Base-by-base conservation (phyloP, 257 asterid species). In the Solanum paucissectum region DNA sequence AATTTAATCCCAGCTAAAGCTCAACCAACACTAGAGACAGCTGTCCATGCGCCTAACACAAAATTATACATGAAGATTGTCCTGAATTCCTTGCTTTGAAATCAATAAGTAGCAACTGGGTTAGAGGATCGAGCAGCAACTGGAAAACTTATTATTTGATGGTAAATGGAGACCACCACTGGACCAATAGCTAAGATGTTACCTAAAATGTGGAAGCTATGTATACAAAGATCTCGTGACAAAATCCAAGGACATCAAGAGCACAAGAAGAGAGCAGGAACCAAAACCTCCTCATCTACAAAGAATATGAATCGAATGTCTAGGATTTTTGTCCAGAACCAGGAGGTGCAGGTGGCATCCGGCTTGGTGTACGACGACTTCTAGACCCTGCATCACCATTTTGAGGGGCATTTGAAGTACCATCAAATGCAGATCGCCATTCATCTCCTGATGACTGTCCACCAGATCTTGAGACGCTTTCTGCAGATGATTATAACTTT, bases 271-370 rank as follows among this genome's bases (percentile, higher is more conserved):
- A 29, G 69, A 82, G 69, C 69, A 82, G 42, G 44, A 82, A 49
- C 69, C 21, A 49, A 82, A 82, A 82, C 69, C 29, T 82, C 44
- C 86, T 20, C 44, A 82, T 32, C 69, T 82, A 14, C 69, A 13
- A 49, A 49, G 69, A 82, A 49, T 49, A 49, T 29, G 69, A 82
- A 82, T 49, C 44, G 55, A 82, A 32, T 29, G 69, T 33, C 86
- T 82, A 82, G 69, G 69, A 82, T 49, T 37, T 82, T 16, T 8
- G 11, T 82, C 84, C 74, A 68, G 87, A 83, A 33, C 33, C 87
- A 11, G 87, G 89, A 38, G 89, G 89, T 37, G 89, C 89, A 83
- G 89, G 89, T 52, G 89, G 89, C 87, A 52, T 11, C 76, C 87
- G 89, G 73, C 72, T 83, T 52, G 89, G 89, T 12, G 89, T 84